Evolutionary conservation across 345 rosid genomes (phyloP).

Genomic region (Diplotaxis tenuifolia): DNA sequence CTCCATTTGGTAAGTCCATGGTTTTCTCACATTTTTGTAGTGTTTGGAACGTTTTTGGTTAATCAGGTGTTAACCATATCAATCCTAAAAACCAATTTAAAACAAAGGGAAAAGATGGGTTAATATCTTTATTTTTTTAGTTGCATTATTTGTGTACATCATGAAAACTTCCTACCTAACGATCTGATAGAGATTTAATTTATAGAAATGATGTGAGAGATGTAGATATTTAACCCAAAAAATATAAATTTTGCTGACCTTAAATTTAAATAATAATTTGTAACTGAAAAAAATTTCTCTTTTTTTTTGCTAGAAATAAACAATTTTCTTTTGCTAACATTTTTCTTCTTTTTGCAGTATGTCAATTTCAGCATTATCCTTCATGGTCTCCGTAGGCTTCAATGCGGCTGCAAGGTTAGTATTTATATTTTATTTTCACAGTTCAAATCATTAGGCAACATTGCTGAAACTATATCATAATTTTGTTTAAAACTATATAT

Average conservation of each 20-base stretch:
- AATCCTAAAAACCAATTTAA: neutral
- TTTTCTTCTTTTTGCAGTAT: constrained; percentile 39
- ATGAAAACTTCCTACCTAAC: neutral
- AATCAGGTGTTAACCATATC: neutral
- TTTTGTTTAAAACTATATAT: too few species aligned
- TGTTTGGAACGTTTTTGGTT: neutral
- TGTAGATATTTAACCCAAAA: neutral
- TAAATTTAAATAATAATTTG: neutral
- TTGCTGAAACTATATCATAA: neutral
- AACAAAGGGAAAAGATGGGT: neutral
- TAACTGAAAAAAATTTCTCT: too few species aligned
- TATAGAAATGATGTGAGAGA: neutral
- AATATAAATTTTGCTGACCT: neutral
- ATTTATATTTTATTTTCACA: neutral
- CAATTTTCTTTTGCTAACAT: neutral
- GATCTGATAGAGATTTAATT: neutral
- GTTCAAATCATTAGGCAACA: neutral
- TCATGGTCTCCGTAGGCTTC: constrained; percentile 84
- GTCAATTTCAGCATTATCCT: constrained; percentile 53
- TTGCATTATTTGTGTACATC: neutral
- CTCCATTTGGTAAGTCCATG: constrained; percentile 55
- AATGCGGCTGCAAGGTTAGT: constrained; percentile 86
- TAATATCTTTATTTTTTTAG: neutral
- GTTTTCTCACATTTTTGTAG: neutral
- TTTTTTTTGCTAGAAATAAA: too few species aligned